phyloP scores from a whole-genome alignment of 352 stramenopile species.

The Nothophytophthora sp. region DNA sequence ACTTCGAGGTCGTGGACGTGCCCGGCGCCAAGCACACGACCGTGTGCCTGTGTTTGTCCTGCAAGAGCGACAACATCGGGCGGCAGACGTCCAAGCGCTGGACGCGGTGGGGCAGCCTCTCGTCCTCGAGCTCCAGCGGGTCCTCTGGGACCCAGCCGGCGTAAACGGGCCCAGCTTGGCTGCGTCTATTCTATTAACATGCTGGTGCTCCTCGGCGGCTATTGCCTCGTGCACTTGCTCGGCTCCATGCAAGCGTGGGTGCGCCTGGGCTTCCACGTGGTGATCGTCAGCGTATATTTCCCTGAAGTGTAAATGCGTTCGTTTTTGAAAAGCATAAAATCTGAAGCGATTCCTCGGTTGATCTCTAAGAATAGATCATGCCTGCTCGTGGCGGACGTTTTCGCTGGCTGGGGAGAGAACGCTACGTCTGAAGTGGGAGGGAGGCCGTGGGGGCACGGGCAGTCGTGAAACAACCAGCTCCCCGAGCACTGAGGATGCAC shows the following conservation, averaged over 20 bases:
- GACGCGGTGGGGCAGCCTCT: conserved; percentile 15
- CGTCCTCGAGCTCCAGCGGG: conserved; percentile 18
- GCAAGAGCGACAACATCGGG: conserved; percentile 21
- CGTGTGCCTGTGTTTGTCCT: conserved; percentile 32
- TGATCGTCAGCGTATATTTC: background rate
- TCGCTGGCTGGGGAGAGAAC: conserved; percentile 10
- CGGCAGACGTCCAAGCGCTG: conserved; percentile 9
- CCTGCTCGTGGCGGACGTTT: background rate
- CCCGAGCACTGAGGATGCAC: conserved; percentile 31
- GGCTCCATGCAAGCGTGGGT: too few species aligned
- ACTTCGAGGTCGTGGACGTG: conserved; percentile 37
- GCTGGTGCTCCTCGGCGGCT: too few species aligned
- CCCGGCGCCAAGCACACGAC: conserved; percentile 23
- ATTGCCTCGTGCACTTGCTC: too few species aligned
- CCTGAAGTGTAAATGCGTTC: too few species aligned
- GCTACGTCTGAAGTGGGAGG: conserved; percentile 1
- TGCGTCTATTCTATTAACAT: conserved; percentile 11
- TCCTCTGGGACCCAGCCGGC: conserved; percentile 16
- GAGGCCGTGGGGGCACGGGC: too few species aligned
- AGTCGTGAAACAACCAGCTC: conserved; percentile 1
- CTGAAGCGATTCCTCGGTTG: too few species aligned
- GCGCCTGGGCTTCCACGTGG: background rate
- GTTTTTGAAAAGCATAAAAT: background rate
- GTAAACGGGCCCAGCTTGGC: conserved; percentile 2
- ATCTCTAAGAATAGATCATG: too few species aligned